Evolutionary conservation across 495 filamentous ascomycete species (phyloP).

Genomic region (Xylaria cubensis): DNA sequence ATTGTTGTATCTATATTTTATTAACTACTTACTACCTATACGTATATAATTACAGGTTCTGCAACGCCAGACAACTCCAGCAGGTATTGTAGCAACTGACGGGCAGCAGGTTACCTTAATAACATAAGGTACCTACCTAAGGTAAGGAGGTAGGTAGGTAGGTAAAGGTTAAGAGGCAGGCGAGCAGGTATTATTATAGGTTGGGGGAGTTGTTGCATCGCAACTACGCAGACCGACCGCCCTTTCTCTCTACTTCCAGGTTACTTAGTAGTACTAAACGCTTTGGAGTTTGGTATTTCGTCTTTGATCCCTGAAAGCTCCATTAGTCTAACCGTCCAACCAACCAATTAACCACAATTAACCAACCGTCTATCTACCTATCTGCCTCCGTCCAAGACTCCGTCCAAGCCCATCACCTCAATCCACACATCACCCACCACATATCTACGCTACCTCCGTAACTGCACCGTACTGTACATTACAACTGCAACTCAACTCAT

Average conservation of each 20-base stretch:
- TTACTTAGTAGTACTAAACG: neutral
- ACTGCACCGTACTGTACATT: neutral
- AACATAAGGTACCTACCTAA: too few species aligned
- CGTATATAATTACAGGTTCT: neutral
- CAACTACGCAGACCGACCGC: conserved; percentile 14
- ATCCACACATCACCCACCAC: conserved; percentile 23
- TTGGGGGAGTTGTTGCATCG: neutral
- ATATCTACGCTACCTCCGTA: conserved; percentile 15
- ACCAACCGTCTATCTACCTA: conserved; percentile 7
- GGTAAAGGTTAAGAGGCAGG: neutral
- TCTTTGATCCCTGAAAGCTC: conserved; percentile 20
- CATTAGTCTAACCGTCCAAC: neutral
- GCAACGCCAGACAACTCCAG: neutral
- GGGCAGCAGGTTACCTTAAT: neutral
- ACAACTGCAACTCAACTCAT: conserved; percentile 6
- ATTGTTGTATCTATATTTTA: too few species aligned
- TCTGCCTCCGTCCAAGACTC: neutral
- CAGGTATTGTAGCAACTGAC: neutral
- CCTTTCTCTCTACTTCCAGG: conserved; percentile 1
- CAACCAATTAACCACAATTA: conserved; percentile 1
- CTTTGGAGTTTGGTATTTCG: conserved; percentile 15
- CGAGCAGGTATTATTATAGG: too few species aligned
- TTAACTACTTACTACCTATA: too few species aligned
- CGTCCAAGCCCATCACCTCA: neutral
- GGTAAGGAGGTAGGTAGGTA: too few species aligned